Conservation (phyloP, 495 filamentous ascomycete genomes). For the Podospora sp. region DNA sequence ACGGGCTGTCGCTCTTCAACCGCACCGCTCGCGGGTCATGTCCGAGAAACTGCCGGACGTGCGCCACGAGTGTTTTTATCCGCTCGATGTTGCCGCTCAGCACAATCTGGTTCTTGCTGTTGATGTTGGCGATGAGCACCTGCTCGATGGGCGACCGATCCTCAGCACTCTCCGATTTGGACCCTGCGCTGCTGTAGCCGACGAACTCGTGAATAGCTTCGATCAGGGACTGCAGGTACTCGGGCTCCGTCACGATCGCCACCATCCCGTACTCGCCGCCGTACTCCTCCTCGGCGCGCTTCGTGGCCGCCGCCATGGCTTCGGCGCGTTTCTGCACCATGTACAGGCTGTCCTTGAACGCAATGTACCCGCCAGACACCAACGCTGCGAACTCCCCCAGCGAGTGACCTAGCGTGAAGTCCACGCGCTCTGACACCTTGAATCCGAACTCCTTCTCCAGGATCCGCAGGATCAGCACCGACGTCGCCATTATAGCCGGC, state of each 20-base stretch:
- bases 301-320: conserved; percentile 78
- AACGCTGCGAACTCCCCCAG: conserved; percentile 95
- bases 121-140: conserved; percentile 92
- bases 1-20: conserved; percentile 87
- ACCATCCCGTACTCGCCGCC: conserved; percentile 91
- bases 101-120: conserved; percentile 94
- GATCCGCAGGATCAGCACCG: conserved; percentile 85
- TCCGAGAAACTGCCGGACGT: conserved; percentile 88
- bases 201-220: conserved; percentile 79
- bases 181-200: conserved; percentile 62
- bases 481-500: conserved; percentile 94
- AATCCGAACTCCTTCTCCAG: conserved; percentile 86
- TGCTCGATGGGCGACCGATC: conserved; percentile 76
- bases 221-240: conserved; percentile 68
- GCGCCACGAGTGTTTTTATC: conserved; percentile 83
- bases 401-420: conserved; percentile 88
- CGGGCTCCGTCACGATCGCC: conserved; percentile 82
- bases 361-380: conserved; percentile 76
- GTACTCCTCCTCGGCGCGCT: conserved; percentile 59
- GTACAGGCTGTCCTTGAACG: conserved; percentile 73
- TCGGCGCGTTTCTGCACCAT: conserved; percentile 80
- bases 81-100: conserved; percentile 83
- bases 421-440: conserved; percentile 63
- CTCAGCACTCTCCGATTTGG: conserved; percentile 66
- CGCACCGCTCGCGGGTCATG: conserved; percentile 89